Percentiles rank a stretch among this genome's conserved stretches.
Evolutionary conservation across 495 filamentous ascomycete species (phyloP).

Genomic region (Penicillium roqueforti): DNA sequence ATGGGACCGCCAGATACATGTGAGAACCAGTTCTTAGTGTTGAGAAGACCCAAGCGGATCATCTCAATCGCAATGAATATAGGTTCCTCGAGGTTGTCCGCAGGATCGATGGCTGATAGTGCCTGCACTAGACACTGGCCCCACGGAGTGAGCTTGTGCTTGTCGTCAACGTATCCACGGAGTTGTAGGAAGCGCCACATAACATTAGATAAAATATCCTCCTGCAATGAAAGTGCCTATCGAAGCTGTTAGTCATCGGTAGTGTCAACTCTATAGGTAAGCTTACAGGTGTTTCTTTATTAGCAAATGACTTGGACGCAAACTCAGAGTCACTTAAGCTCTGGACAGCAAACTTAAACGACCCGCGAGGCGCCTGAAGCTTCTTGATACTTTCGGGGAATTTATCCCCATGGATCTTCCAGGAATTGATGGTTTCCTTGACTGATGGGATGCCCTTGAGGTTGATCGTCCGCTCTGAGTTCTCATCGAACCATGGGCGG

Average conservation of each 20-base stretch:
- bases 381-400: slow-evolving; percentile 43
- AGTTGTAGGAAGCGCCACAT: slow-evolving; percentile 87
- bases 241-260: slow-evolving; percentile 8
- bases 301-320: slow-evolving; percentile 57
- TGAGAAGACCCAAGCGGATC: slow-evolving; percentile 70
- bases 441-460: slow-evolving; percentile 59
- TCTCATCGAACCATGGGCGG: slow-evolving; percentile 80
- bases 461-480: slow-evolving; percentile 58
- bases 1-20: slow-evolving; percentile 56
- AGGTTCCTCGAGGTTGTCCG: slow-evolving; percentile 55
- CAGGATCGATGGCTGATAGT: slow-evolving; percentile 55
- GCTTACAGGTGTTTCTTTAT: slow-evolving; percentile 36
- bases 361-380: slow-evolving; percentile 36
- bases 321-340: slow-evolving; percentile 63
- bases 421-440: slow-evolving; percentile 59
- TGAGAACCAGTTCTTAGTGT: slow-evolving; percentile 55
- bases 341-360: slow-evolving; percentile 44
- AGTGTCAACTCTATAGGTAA: background rate
- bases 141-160: slow-evolving; percentile 80
- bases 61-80: slow-evolving; percentile 78
- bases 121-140: slow-evolving; percentile 71
- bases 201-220: slow-evolving; percentile 72
- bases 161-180: slow-evolving; percentile 74
- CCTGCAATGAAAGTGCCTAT: slow-evolving; percentile 46
- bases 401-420: slow-evolving; percentile 62